Base-by-base conservation (phyloP, 2,329 filamentous ascomycete species). In the Davidsoniella virescens region DNA sequence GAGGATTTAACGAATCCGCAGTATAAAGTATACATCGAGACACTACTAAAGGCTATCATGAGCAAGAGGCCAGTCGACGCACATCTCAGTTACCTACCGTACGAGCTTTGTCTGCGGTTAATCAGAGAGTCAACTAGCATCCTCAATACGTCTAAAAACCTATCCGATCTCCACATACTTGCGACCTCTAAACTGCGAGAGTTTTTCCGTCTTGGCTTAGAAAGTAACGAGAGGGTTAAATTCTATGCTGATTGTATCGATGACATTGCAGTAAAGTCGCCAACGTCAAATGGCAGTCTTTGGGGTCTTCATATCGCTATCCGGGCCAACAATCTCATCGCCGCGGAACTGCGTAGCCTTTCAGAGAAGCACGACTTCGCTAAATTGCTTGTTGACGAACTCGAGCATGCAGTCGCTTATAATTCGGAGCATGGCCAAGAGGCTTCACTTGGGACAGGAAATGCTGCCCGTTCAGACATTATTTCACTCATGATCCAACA, bases 61-160 rank as follows among this genome's bases (percentile, higher is more conserved):
- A 60, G 64, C 5, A 76, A 73, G 56, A 64, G 64, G 46, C 60
- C 63, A 57, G 50, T 65, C 58, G 61, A 67, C 5, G 54, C 57
- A 0, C 54, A 58, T 1, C 59, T 67, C 25, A 62, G 65, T 29
- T 63, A 66, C 26, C 62, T 69, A 3, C 69, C 72, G 1, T 75
- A 70, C 54, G 64, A 66, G n/a, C 63, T 76, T 12, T 75, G 70
- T 54, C 63, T 90, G 47, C 75, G 82, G 20, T 64, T 93, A 16
- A 71, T 92, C 40, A 78, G 83, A 54, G 81, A 88, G 57, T 80
- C 83, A 2, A 81, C 80, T 0, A 70, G 76, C 10, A 70, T 69
- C 26, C 12, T 33, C 2, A 33, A 33, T 33, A 12, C 29, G 29
- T 67, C 66, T 17, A 70, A 78, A 47, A 72, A 76, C 7, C 70